Conservation (phyloP, 139 green algal genomes). For the Yamagishiella unicocca region DNA sequence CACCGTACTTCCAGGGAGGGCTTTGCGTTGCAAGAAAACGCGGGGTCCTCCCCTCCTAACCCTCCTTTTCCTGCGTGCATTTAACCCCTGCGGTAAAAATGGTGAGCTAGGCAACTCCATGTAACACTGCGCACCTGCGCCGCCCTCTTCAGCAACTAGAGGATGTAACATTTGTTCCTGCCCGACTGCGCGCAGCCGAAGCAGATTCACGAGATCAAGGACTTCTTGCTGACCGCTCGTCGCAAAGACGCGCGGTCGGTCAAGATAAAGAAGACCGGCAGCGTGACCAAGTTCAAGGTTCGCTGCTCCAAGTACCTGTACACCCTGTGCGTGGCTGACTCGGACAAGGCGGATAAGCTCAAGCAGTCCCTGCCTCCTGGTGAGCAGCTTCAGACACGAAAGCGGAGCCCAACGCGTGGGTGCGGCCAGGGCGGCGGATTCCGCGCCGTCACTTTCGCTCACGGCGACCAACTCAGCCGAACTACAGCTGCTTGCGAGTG, state of each 20-base stretch:
- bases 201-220: slow-evolving; percentile 99
- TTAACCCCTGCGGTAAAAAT: slow-evolving; percentile 36
- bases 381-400: slow-evolving; percentile 27
- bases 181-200: slow-evolving; percentile 84
- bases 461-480: not conserved
- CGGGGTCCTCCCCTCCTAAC: not conserved
- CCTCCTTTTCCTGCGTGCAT: slow-evolving; percentile 46
- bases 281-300: slow-evolving; percentile 99
- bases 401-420: not conserved
- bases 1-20: not conserved
- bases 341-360: slow-evolving; percentile 99
- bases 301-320: slow-evolving; percentile 98
- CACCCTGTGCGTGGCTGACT: slow-evolving; percentile 96
- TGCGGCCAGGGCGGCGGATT: slow-evolving; percentile 13
- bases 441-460: not conserved
- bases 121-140: not conserved
- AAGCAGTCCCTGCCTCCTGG: slow-evolving; percentile 98
- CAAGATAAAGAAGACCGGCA: slow-evolving; percentile 97
- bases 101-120: slow-evolving; percentile 14
- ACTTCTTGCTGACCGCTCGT: slow-evolving; percentile 98
- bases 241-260: slow-evolving; percentile 96
- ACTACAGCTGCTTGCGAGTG: too few relatives aligned
- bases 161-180: not conserved
- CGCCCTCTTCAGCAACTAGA: not conserved
- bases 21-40: not conserved